Base-by-base conservation (phyloP, 768 basidiomycete genomes). In the Pholiota conissans region DNA sequence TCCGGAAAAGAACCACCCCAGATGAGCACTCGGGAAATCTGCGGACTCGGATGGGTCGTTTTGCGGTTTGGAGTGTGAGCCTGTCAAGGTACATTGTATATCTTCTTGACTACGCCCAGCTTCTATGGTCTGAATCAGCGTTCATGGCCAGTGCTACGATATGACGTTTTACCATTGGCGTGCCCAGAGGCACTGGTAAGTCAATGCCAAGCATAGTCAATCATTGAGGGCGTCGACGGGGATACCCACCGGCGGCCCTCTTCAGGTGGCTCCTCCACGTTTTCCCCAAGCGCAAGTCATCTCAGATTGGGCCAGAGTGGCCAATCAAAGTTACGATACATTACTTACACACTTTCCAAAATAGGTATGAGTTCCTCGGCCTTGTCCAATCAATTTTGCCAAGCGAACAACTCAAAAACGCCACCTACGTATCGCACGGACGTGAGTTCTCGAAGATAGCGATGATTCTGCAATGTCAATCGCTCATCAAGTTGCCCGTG, bases 401-500 rank as follows among this genome's bases (percentile, higher is more conserved):
- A 65, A 63, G 64, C 35, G 32, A 49, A 37, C 55, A 65, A 61
- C 39, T 55, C 52, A 57, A 63, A 65, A 58, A 57, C 64, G 64
- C 64, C 61, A 63, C 64, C 61, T 61, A 61, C 64, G 57, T 61
- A 62, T 62, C 59, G 42, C 52, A 56, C 55, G 57, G 73, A 35
- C 66, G 76, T 22, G 58, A 59, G 35, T 54, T 22, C 8, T 39
- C 14, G 30, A 54, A 54, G 53, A 30, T 46, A 24, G 18, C 29
- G 28, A 54, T 26, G 27, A 46, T 42, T 54, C 45, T 24, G 18
- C 42, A 54, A 28, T 54, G 53, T 30, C 53, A 54, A 46, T 27
- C 24, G n/a, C 27, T 34, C 42, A 30, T 54, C 53, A 24, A 30
- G 30, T 54, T 45, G 42, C 40, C 10, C 40, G 46, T 28, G 45